phyloP scores from a whole-genome alignment of 345 rosid genomes.

The Mangifera indica region DNA sequence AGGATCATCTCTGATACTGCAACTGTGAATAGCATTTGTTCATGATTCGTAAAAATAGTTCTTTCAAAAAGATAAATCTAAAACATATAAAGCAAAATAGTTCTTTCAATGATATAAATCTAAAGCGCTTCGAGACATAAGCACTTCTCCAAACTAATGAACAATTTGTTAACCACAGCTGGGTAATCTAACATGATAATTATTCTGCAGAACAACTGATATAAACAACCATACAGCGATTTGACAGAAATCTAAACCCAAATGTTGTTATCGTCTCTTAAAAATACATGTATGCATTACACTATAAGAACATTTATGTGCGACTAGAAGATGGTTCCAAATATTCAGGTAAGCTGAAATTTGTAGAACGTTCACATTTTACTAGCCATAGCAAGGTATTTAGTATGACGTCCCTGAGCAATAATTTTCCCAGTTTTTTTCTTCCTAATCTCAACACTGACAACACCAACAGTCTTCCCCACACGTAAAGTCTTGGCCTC shows the following conservation, averaged over 20 bases:
- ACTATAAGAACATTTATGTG: neutral
- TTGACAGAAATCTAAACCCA: neutral
- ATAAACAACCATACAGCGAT: neutral
- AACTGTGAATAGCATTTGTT: neutral
- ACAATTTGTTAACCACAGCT: neutral
- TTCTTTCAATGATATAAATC: neutral
- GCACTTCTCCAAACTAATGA: neutral
- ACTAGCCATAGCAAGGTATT: conserved; percentile 54
- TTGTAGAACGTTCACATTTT: conserved; percentile 43
- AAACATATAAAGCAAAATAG: neutral
- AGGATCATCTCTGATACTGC: too few species aligned
- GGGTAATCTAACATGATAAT: neutral
- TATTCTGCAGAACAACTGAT: neutral
- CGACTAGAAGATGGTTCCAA: neutral
- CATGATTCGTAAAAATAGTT: neutral
- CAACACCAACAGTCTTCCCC: conserved; percentile 78
- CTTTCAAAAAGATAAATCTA: neutral
- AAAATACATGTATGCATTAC: neutral
- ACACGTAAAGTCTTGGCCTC: conserved; percentile 64
- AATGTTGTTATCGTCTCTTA: neutral
- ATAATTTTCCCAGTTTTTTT: conserved; percentile 69
- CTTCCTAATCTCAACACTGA: conserved; percentile 76
- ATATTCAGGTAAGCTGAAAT: neutral
- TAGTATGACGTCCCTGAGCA: conserved; percentile 95
- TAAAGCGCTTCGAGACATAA: neutral